Base-by-base conservation (phyloP, 495 filamentous ascomycete species). In the Penicillium pulvis region DNA sequence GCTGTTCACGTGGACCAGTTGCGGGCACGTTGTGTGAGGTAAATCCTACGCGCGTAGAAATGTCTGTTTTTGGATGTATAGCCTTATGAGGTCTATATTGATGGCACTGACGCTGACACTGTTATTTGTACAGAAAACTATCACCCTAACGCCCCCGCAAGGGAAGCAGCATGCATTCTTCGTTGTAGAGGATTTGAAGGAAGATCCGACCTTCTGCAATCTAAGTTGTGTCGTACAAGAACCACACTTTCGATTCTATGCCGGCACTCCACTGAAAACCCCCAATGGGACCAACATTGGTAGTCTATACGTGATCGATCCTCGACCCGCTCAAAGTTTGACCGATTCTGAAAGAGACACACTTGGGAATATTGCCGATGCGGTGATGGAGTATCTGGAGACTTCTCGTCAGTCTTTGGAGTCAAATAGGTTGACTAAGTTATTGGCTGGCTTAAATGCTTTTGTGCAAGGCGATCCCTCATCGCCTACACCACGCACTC, bases 301-400 rank as follows among this genome's bases (percentile, higher is more conserved):
- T 2, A 63, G 55, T 41, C 49, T 69, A 20, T 69, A 59, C 33
- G 58, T 71, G 12, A 48, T 66, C 24, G 68, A 71, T 56, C 61
- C 69, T 24, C 53, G 55, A 12, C 69, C 65, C 2, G 57, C 68
- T 24, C 55, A 62, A 0, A 4, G 12, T 2, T 39, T 76, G 10
- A 63, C 36, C 14, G 43, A 59, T 2, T 28, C 55, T 19, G 68
- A 73, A 16, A 67, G 62, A 45, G 51, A 59, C 17, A 64, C 55
- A 14, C 57, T 75, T 10, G 70, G 70, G 7, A 59, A 60, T 20
- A 79, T 86, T 53, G 81, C 84, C 0, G 56, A 70, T 28, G 79
- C 78, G 1, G 71, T 87, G 41, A 85, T 86, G 72, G 74, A 75
- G 12, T 81, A 87, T 56, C 67, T 89, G 57, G 81, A 87, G 57